Evolutionary conservation across 2,329 filamentous ascomycete genomes (phyloP).

Genomic region (Lasiodiplodia sp.): DNA sequence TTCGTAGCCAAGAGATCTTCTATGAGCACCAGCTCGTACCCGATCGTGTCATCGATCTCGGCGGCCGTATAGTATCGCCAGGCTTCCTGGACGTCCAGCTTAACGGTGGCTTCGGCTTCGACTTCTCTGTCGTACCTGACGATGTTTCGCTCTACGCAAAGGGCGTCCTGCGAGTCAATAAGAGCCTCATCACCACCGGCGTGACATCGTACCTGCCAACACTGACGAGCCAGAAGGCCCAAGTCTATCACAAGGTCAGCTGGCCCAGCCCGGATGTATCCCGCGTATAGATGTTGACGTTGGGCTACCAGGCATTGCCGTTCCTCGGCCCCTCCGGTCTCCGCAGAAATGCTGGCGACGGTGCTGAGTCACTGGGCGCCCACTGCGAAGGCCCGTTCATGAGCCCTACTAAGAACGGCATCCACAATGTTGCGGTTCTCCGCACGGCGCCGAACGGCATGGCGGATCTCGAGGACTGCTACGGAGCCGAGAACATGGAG

Average conservation of each 20-base stretch:
- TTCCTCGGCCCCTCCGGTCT: slow-evolving; percentile 76
- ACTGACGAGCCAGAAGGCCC: slow-evolving; percentile 78
- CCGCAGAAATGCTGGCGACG: slow-evolving; percentile 67
- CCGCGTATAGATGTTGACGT: slow-evolving; percentile 24
- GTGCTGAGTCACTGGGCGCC: slow-evolving; percentile 86
- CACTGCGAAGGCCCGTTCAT: slow-evolving; percentile 94
- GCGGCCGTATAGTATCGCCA: slow-evolving; percentile 82
- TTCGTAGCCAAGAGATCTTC: slow-evolving; percentile 71
- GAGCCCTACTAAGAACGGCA: slow-evolving; percentile 81
- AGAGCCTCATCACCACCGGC: slow-evolving; percentile 75
- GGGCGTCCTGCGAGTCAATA: slow-evolving; percentile 75
- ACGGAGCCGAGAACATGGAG: slow-evolving; percentile 73
- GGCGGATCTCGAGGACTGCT: slow-evolving; percentile 72
- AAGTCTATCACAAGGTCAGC: slow-evolving; percentile 78
- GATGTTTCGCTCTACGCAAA: slow-evolving; percentile 74
- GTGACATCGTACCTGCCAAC: slow-evolving; percentile 91
- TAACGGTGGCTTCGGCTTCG: slow-evolving; percentile 91
- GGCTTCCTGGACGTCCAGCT: slow-evolving; percentile 92
- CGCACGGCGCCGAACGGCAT: slow-evolving; percentile 67
- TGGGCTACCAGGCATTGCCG: slow-evolving; percentile 67
- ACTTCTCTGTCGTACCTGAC: slow-evolving; percentile 81
- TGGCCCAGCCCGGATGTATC: neutral
- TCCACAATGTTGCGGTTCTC: slow-evolving; percentile 79
- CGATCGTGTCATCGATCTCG: slow-evolving; percentile 78
- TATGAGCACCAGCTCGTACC: slow-evolving; percentile 74